These are phyloP conservation scores for Teunomyces atbi DNA, from an alignment of 805 yeast species.

Conservation along the genomic window DNA sequence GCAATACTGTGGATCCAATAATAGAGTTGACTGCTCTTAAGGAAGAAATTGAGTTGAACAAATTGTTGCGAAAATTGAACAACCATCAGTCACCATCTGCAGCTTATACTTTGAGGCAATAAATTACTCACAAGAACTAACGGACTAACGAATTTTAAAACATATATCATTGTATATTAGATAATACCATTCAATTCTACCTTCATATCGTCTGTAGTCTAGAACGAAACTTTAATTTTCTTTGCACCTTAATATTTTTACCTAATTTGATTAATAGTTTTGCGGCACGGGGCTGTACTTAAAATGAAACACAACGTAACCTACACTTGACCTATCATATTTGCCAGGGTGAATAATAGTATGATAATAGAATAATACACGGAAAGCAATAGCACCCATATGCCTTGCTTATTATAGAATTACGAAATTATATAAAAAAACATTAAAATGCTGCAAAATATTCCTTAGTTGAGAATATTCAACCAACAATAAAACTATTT, in stretches of 20 bases:
- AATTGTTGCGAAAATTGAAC: slow-evolving; percentile 13
- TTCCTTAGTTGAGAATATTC: not conserved
- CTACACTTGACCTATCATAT: not conserved
- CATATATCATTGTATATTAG: slow-evolving; percentile 5
- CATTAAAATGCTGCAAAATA: not conserved
- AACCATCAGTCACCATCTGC: slow-evolving; percentile 1
- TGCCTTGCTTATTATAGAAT: not conserved
- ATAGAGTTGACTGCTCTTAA: slow-evolving; percentile 35
- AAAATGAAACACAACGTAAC: not conserved
- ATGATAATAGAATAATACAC: not conserved
- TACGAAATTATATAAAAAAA: not conserved
- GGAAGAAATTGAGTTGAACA: slow-evolving; percentile 33
- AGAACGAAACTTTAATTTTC: not conserved
- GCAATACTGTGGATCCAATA: slow-evolving; percentile 26
- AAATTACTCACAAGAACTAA: not conserved
- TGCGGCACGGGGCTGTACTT: not conserved
- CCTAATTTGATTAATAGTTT: not conserved
- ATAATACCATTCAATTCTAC: slow-evolving; percentile 1
- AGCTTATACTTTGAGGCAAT: not conserved
- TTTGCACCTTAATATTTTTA: not conserved
- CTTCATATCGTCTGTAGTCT: not conserved
- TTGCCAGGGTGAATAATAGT: too few species aligned
- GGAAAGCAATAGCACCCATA: not conserved
- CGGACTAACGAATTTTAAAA: slow-evolving; percentile 3
- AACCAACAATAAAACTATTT: too few species aligned